Evolutionary conservation across 768 basidiomycete genomes (phyloP), one percentile per base, ranked within the genome.

Genomic region (Suillus alpinus): DNA sequence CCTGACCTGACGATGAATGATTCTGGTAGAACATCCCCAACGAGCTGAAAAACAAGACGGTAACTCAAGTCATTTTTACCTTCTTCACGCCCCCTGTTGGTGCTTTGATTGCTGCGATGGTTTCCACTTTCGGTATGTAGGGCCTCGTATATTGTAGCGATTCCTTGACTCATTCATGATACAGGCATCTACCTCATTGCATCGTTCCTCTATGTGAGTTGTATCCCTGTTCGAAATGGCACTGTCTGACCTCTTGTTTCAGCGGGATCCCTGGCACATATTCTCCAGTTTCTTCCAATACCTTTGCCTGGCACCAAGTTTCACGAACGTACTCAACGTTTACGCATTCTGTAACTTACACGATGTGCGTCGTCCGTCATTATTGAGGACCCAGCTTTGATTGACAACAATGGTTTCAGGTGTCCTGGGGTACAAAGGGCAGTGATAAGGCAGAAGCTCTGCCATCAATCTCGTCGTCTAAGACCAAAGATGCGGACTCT

Each of bases 251-350:
- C 37, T 57, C 29, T 23, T 47, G n/a, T 53, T 62, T 34, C 62
- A 94, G 91, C 87, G 92, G 63, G 95, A 98, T 75, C 95, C 95
- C 5, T 98, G 95, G 95, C 95, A 98, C 75, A 90, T 98, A 87
- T 88, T 95, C 75, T 92, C 92, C 29, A 94, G 92, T 67, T 94
- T 97, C 82, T 77, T 89, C 67, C 95, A 95, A 71, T 96, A 95
- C 71, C 78, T 96, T 55, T 88, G 87, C 68, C 75, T 98, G 60
- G 96, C 96, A 12, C 92, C 93, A 1, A 92, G 90, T 67, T 96
- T 96, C 78, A 95, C 89, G 39, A 98, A 97, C 71, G 89, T 98
- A 49, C 83, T 96, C 67, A 96, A 96, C 75, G 92, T 95, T 40
- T 98, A 98, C 72, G 95, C 95, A 0, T 98, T 98, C 81, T 97